Evolutionary conservation across 176 grass and related monocot species (phyloP).

Genomic region (Bromus sterilis): DNA sequence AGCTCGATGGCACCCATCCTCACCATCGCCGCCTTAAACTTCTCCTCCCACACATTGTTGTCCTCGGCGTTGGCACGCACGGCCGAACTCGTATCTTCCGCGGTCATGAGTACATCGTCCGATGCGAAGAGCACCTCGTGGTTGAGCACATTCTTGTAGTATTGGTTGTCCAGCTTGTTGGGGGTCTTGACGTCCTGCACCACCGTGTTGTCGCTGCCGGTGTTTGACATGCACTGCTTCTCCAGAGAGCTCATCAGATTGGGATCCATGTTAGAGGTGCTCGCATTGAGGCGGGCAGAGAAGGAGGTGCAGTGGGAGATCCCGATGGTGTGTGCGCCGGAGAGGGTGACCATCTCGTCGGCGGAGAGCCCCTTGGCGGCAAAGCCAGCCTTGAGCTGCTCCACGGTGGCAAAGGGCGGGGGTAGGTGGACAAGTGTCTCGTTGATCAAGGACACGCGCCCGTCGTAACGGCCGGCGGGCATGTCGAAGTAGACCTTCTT

Average conservation of each 20-base stretch:
- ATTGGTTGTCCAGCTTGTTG: conserved; percentile 24
- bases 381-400: conserved; percentile 11
- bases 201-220: not conserved
- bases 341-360: conserved; percentile 5
- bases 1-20: conserved; percentile 23
- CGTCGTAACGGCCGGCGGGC: conserved; percentile 36
- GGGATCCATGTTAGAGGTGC: conserved; percentile 14
- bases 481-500: conserved; percentile 17
- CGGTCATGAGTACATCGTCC: conserved; percentile 17
- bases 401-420: not conserved
- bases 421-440: conserved; percentile 18
- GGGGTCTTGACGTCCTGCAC: conserved; percentile 4
- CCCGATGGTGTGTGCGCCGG: conserved; percentile 2
- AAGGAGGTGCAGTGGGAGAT: conserved; percentile 33
- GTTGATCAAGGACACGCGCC: not conserved
- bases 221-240: not conserved
- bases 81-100: not conserved
- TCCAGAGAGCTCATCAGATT: not conserved
- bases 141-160: conserved; percentile 30
- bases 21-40: conserved; percentile 29
- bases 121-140: conserved; percentile 21
- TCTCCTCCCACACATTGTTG: not conserved
- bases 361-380: conserved; percentile 17
- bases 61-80: not conserved
- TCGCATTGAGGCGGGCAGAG: not conserved